Evolutionary conservation across 495 filamentous ascomycete genomes (phyloP).

Genomic region (Aspergillus sclerotiicarbonarius): DNA sequence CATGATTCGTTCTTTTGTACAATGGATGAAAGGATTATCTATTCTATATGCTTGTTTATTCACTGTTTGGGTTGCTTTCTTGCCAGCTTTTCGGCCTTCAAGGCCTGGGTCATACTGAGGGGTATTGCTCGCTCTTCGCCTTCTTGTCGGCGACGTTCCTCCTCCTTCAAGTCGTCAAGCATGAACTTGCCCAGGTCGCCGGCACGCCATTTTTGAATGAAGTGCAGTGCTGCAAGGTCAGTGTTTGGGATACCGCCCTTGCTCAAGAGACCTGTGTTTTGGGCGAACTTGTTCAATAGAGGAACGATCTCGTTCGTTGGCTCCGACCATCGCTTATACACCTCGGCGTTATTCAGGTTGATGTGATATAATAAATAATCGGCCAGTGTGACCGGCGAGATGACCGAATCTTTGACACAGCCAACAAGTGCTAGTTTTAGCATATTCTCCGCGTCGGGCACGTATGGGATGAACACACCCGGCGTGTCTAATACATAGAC

Average conservation of each 20-base stretch:
- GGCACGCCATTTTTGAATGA: constrained; percentile 79
- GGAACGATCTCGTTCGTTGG: constrained; percentile 81
- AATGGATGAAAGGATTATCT: constrained; percentile 5
- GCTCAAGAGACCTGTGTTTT: constrained; percentile 68
- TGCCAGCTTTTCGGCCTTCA: constrained; percentile 36
- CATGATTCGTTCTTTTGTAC: constrained; percentile 26
- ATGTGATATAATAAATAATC: constrained; percentile 88
- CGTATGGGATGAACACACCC: constrained; percentile 92
- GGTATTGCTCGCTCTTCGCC: constrained; percentile 37
- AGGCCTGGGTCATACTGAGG: constrained; percentile 44
- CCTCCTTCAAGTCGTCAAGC: constrained; percentile 71
- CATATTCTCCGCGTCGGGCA: constrained; percentile 82
- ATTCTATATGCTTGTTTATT: constrained; percentile 16
- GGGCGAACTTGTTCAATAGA: constrained; percentile 66
- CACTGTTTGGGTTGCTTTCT: constrained; percentile 27
- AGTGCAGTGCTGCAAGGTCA: constrained; percentile 75
- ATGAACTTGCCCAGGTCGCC: constrained; percentile 75
- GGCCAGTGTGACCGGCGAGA: constrained; percentile 70
- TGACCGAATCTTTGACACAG: constrained; percentile 83
- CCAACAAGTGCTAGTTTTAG: constrained; percentile 87
- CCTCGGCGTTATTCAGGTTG: constrained; percentile 57
- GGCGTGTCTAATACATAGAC: constrained; percentile 73
- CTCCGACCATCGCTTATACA: constrained; percentile 62
- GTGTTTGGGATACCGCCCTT: constrained; percentile 72
- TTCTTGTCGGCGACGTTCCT: constrained; percentile 42